Evolutionary conservation across 306 rosid species (phyloP).

Genomic region (Dryas alaskensis): DNA sequence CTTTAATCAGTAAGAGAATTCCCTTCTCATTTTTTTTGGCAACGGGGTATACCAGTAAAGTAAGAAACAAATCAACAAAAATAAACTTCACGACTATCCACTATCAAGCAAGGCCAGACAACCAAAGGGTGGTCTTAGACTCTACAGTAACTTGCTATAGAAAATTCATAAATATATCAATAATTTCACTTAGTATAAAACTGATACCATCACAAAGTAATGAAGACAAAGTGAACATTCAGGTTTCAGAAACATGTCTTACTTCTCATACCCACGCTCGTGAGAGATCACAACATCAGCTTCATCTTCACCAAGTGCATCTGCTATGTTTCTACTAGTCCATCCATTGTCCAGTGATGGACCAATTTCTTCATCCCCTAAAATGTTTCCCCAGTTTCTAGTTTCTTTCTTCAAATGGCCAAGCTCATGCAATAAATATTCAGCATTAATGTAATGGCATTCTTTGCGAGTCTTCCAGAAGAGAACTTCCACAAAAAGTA

Average conservation of each 20-base stretch:
- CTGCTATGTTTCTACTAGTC: conserved; percentile 69
- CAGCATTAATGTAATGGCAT: conserved; percentile 85
- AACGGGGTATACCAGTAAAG: neutral
- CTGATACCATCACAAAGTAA: conserved; percentile 5
- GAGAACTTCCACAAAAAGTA: conserved; percentile 82
- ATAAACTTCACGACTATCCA: neutral
- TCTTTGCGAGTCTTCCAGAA: conserved; percentile 94
- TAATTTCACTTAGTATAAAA: neutral
- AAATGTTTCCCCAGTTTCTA: conserved; percentile 44
- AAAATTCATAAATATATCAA: conserved; percentile 3
- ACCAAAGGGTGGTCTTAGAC: conserved; percentile 7
- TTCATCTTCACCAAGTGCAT: conserved; percentile 99
- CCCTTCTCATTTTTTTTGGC: neutral
- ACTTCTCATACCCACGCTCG: conserved; percentile 52
- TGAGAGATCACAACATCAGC: conserved; percentile 77
- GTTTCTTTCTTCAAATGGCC: conserved; percentile 60
- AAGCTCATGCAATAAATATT: conserved; percentile 75
- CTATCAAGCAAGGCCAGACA: neutral
- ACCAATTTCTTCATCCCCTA: conserved; percentile 43
- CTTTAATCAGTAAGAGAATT: neutral
- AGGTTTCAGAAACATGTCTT: conserved; percentile 38
- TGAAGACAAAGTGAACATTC: neutral
- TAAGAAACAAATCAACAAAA: neutral
- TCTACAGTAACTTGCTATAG: conserved; percentile 10
- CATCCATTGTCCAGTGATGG: conserved; percentile 48